These are phyloP conservation scores for Spergularia marina DNA, from an alignment of 148 eudicot genomes.

Conservation along the genomic window DNA sequence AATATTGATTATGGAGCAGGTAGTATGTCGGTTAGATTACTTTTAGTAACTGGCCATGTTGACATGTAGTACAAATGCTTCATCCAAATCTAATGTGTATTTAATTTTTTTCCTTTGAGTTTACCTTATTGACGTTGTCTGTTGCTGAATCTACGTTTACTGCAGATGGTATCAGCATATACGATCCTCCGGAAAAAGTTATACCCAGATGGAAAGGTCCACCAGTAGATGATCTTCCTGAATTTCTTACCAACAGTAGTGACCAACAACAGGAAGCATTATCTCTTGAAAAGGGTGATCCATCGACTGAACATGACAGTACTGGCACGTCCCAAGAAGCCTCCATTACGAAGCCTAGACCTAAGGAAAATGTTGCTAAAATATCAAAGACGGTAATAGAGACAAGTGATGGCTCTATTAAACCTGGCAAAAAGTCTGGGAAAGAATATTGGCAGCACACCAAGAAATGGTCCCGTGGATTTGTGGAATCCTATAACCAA, in stretches of 20 bases:
- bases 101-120: background rate
- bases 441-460: conserved; percentile 94
- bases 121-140: background rate
- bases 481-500: conserved; percentile 72
- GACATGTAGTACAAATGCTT: too few species aligned
- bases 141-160: conserved; percentile 4
- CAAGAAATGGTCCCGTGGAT: conserved; percentile 87
- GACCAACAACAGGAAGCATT: conserved; percentile 32
- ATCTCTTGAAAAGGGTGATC: conserved; percentile 29
- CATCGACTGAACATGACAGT: conserved; percentile 29
- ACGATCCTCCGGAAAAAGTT: conserved; percentile 87
- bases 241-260: conserved; percentile 40
- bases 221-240: conserved; percentile 51
- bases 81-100: too few species aligned
- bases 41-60: too few species aligned
- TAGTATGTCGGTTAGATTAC: conserved; percentile 26
- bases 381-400: conserved; percentile 63
- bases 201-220: conserved; percentile 94
- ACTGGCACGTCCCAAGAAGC: conserved; percentile 21
- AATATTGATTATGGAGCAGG: conserved; percentile 98
- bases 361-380: conserved; percentile 24
- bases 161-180: conserved; percentile 83
- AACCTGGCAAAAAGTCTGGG: conserved; percentile 72
- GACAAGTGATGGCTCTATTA: conserved; percentile 79
- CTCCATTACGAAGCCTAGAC: conserved; percentile 26